A percentile compares a stretch with the other conserved stretches of the same genome.
Conservation (phyloP, 1,284 basidiomycete genomes). For the Clitocybe nebularis region DNA sequence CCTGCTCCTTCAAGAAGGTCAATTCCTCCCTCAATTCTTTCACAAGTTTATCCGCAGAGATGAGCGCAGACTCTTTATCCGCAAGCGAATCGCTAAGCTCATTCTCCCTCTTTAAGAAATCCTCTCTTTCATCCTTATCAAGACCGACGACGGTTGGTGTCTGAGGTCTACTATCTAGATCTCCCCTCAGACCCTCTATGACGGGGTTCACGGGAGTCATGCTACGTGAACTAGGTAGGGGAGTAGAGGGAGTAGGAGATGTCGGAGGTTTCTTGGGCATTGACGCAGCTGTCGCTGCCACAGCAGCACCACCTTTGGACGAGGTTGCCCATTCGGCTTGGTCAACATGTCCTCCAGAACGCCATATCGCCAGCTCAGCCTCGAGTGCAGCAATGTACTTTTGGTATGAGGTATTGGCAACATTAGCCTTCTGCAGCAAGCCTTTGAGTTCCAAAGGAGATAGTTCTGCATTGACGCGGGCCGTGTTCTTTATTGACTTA, state of each 20-base stretch:
- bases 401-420: conserved; percentile 81
- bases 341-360: conserved; percentile 84
- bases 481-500: conserved; percentile 99
- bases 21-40: conserved; percentile 87
- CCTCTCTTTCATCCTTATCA: conserved; percentile 96
- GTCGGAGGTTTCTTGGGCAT: conserved; percentile 62
- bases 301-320: conserved; percentile 49
- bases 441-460: conserved; percentile 96
- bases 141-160: conserved; percentile 83
- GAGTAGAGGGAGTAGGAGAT: conserved; percentile 61
- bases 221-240: conserved; percentile 57
- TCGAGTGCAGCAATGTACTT: conserved; percentile 89
- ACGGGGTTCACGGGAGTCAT: conserved; percentile 81
- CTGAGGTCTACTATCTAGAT: conserved; percentile 77
- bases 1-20: conserved; percentile 89
- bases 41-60: conserved; percentile 72
- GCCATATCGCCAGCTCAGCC: conserved; percentile 90
- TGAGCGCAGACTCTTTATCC: conserved; percentile 83
- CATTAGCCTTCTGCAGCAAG: conserved; percentile 86
- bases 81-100: conserved; percentile 92
- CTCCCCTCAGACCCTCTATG: conserved; percentile 71
- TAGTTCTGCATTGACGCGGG: conserved; percentile 96
- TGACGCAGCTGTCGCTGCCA: conserved; percentile 31
- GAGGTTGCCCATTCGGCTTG: conserved; percentile 80
- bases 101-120: conserved; percentile 95